These are phyloP conservation scores for Aureobasidium uvarum DNA, from an alignment of 2,329 filamentous ascomycete genomes.

Conservation along the genomic window DNA sequence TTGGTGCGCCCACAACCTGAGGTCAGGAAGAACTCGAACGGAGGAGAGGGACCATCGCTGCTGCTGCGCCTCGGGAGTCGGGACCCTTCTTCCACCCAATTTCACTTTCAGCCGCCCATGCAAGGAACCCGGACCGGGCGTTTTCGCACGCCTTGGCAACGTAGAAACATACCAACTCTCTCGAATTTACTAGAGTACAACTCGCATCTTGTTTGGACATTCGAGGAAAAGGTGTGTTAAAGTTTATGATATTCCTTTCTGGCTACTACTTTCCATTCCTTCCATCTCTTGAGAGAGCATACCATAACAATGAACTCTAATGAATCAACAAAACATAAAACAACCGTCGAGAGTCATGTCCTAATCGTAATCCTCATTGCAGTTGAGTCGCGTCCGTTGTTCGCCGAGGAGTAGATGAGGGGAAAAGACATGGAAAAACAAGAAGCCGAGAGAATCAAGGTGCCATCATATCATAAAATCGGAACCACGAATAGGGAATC, in stretches of 20 bases:
- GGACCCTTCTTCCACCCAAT: neutral
- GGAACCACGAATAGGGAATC: constrained; percentile 6
- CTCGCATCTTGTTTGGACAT: neutral
- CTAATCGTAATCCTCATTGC: constrained; percentile 1
- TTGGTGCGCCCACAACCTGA: constrained; percentile 13
- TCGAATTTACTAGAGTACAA: neutral
- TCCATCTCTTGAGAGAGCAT: neutral
- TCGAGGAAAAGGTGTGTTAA: neutral
- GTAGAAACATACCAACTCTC: neutral
- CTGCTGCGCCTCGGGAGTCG: constrained; percentile 7
- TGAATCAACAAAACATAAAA: neutral
- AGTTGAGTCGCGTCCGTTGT: neutral
- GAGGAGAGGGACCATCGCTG: neutral
- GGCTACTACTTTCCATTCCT: neutral
- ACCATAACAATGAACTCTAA: neutral
- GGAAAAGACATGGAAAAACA: neutral
- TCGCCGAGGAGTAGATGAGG: neutral
- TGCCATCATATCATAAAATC: constrained; percentile 22
- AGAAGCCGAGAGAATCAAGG: neutral
- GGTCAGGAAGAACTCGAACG: neutral
- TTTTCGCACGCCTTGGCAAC: constrained; percentile 9
- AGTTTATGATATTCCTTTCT: neutral
- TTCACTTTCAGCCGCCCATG: constrained; percentile 12
- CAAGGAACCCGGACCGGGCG: constrained; percentile 12
- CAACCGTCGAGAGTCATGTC: neutral